A percentile compares a stretch with the other conserved stretches of the same genome.
Evolutionary conservation across 2,329 filamentous ascomycete species (phyloP).

Genomic region (Fusarium liriodendri): DNA sequence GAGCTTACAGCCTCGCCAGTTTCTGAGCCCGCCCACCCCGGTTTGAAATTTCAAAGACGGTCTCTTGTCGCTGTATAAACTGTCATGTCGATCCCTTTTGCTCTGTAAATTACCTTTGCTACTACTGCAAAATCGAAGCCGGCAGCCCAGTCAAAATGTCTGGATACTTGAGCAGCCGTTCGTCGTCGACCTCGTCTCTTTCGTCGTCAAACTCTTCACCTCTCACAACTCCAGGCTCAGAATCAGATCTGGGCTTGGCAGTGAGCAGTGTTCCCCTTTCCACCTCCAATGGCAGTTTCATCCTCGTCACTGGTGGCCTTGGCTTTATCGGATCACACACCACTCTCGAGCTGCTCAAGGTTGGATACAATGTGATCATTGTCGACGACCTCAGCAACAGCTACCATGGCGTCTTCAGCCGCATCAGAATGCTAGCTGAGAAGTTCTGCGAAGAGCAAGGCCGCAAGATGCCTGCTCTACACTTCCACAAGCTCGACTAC

Average conservation of each 20-base stretch:
- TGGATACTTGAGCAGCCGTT: not conserved
- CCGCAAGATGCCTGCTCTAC: conserved; percentile 40
- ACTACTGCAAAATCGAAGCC: not conserved
- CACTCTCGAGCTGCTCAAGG: conserved; percentile 63
- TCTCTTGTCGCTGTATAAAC: not conserved
- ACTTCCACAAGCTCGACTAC: conserved; percentile 54
- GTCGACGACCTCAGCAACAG: conserved; percentile 60
- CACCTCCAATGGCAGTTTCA: conserved; percentile 39
- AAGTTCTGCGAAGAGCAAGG: conserved; percentile 11
- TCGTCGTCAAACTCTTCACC: not conserved
- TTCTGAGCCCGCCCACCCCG: not conserved
- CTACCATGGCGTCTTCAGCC: conserved; percentile 40
- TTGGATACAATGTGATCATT: conserved; percentile 64
- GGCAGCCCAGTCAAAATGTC: not conserved
- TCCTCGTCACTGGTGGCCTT: conserved; percentile 64
- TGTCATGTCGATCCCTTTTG: not conserved
- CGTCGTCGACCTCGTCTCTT: not conserved
- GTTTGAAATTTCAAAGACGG: not conserved
- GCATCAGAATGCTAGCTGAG: conserved; percentile 23
- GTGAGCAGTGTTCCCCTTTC: not conserved
- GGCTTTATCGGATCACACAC: conserved; percentile 69
- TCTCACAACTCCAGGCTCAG: conserved; percentile 1
- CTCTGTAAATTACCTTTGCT: not conserved
- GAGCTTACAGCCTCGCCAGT: not conserved
- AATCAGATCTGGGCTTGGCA: not conserved